phyloP scores from a whole-genome alignment of 2,329 filamentous ascomycete species.

The Fusarium fracticaudum region DNA sequence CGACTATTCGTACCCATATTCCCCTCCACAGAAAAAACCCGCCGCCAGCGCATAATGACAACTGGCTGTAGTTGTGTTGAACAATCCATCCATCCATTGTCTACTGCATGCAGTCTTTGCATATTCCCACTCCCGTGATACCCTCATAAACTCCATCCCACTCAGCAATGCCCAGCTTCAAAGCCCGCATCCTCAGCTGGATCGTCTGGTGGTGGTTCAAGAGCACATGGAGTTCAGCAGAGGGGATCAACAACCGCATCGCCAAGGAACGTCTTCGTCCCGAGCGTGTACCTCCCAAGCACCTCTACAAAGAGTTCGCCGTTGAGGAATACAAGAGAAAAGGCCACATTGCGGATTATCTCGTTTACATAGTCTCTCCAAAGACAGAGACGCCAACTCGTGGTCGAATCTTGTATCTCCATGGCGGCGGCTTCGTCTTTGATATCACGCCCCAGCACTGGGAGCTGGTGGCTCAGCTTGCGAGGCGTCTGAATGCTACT shows the following conservation, averaged over 20 bases:
- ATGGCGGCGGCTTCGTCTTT: constrained; percentile 47
- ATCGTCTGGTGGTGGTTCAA: constrained; percentile 42
- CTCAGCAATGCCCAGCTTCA: constrained; percentile 41
- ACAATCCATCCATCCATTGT: neutral
- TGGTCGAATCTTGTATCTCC: constrained; percentile 46
- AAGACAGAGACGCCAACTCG: constrained; percentile 44
- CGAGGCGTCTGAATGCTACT: constrained; percentile 44
- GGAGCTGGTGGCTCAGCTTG: constrained; percentile 41
- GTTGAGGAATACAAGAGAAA: constrained; percentile 39
- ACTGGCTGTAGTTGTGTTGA: neutral
- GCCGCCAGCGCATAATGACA: constrained; percentile 7
- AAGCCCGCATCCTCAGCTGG: constrained; percentile 43
- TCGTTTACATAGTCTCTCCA: constrained; percentile 45
- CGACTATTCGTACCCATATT: constrained; percentile 11
- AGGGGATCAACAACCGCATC: constrained; percentile 40
- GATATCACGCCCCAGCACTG: constrained; percentile 44
- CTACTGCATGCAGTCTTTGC: constrained; percentile 3
- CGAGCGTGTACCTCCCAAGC: constrained; percentile 34
- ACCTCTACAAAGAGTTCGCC: constrained; percentile 40
- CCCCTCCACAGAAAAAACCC: constrained; percentile 22
- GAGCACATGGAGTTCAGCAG: constrained; percentile 38
- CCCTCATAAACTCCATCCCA: neutral
- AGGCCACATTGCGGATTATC: constrained; percentile 18
- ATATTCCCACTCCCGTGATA: constrained; percentile 3
- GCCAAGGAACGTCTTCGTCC: constrained; percentile 33